Base-by-base conservation (phyloP, 495 filamentous ascomycete genomes). In the Aspergillus taichungensis region DNA sequence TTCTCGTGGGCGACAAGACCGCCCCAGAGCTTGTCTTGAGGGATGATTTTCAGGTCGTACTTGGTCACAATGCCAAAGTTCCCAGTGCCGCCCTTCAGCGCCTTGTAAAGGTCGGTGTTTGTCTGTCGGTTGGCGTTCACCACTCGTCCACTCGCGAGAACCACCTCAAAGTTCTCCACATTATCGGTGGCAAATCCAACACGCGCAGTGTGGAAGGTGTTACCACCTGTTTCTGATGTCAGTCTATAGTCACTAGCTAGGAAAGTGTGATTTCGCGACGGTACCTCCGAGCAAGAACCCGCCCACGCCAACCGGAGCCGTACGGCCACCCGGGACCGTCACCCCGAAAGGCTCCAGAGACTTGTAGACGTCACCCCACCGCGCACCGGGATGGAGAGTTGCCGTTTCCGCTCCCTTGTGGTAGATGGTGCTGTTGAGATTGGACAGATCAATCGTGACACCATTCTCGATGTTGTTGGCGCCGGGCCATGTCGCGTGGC, bases 1-100 rank as follows among this genome's bases (percentile, higher is more conserved):
- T 43, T 33, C 5, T 42, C 35, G 6, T 64, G 48, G 12, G 11
- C 32, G 7, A 61, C 43, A 34, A 46, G 5, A 6, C 69, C 73
- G 11, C 60, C 69, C 64, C 63, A 75, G 11, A 76, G 32, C 2
- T 54, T 37, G 6, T 59, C 62, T 34, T 59, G 57, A 0, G 56
- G 44, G 27, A 61, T 55, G 5, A 51, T 40, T 10, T 40, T 43
- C 13, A 76, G 43, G 32, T 77, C 67, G 40, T 72, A 75, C n/a
- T 66, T 63, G 3, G 76, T 80, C 2, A 80, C 72, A 28, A 80
- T 69, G 0, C 76, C 77, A 47, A 77, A 77, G 54, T 78, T 78
- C 52, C 63, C 69, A 1, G 57, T 44, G 10, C 76, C 76, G 6
- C 77, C 79, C 35, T 77, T 76, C 3, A 81, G 64, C 5, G 77